Conservation (phyloP, 371 early-diverging fungal species). For the Umbelopsis sp. region DNA sequence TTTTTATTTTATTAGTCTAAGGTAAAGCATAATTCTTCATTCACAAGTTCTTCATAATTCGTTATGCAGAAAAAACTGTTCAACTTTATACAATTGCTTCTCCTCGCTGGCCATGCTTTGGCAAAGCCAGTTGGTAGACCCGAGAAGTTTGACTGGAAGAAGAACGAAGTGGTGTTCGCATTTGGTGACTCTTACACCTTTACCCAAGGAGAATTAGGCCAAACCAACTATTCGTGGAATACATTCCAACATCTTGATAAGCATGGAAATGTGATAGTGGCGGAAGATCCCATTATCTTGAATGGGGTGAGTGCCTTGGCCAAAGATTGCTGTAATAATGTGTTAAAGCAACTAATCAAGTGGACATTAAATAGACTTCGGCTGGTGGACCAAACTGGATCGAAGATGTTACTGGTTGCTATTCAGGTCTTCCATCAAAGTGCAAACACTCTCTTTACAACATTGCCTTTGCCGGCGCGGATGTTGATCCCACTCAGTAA, state of each 20-base stretch:
- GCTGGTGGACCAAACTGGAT: conserved; percentile 23
- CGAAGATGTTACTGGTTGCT: conserved; percentile 22
- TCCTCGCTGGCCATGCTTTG: background rate
- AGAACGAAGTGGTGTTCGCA: conserved; percentile 11
- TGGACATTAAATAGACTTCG: conserved; percentile 17
- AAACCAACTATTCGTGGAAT: conserved; percentile 21
- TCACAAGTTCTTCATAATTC: too few relatives aligned
- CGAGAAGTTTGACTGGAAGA: background rate
- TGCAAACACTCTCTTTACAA: conserved; percentile 20
- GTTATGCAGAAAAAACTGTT: too few relatives aligned
- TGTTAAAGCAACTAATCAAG: background rate
- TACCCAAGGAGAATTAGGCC: conserved; percentile 18
- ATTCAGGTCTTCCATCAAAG: conserved; percentile 19
- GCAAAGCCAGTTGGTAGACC: background rate
- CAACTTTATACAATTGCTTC: too few relatives aligned
- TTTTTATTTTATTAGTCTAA: too few relatives aligned
- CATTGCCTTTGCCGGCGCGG: conserved; percentile 25
- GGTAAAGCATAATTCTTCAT: too few relatives aligned
- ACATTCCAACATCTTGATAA: conserved; percentile 18
- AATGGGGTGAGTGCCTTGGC: conserved; percentile 8
- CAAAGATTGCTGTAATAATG: too few relatives aligned
- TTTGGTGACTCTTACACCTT: conserved; percentile 27
- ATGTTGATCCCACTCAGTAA: conserved; percentile 20
- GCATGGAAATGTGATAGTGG: background rate
- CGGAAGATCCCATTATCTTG: conserved; percentile 17